Evolutionary conservation across 2,329 filamentous ascomycete species (phyloP), one percentile per base, ranked within the genome.

Genomic region (Phyllosticta capitalensis): DNA sequence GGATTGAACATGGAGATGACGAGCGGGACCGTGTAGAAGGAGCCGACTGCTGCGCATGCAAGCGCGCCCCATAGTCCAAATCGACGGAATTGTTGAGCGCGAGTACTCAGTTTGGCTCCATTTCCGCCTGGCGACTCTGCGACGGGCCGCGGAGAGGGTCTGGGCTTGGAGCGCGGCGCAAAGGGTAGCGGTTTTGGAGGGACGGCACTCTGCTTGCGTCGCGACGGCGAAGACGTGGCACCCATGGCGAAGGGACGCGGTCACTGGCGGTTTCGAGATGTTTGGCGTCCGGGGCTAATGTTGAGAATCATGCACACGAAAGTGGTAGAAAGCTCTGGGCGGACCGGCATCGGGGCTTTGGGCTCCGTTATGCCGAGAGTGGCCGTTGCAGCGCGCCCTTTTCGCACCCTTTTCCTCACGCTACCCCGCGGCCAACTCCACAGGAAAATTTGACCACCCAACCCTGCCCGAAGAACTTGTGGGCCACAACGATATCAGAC

Each of bases 1-100:
- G 67, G 58, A 20, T 52, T 22, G 14, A 28, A 26, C 22, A 58
- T 10, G 20, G 59, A 61, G n/a, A 54, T 30, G 21, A 12, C 38
- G 2, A 49, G 26, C 17, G 19, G 48, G 7, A 51, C 50, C 26
- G 54, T 21, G 59, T 61, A 61, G 26, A 57, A 50, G 21, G 49
- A 50, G 33, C 52, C 48, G 52, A 38, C 52, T 5, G 52, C 52
- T 10, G 49, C 49, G 49, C 30, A 38, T 12, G 30, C 30, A 14
- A 38, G 30, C 12, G 30, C 30, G 30, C 30, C 30, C 30, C 30
- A 38, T 12, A 38, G 30, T 1, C 30, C 30, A 14, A 38, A 38
- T 1, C 30, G 30, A 38, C 30, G 30, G 17, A 38, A 38, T 12
- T 17, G 12, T 38, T 38, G 9, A 14, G 30, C 30, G 30, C 10